Conservation (phyloP, 306 rosid species). For the Fagus crenata region DNA sequence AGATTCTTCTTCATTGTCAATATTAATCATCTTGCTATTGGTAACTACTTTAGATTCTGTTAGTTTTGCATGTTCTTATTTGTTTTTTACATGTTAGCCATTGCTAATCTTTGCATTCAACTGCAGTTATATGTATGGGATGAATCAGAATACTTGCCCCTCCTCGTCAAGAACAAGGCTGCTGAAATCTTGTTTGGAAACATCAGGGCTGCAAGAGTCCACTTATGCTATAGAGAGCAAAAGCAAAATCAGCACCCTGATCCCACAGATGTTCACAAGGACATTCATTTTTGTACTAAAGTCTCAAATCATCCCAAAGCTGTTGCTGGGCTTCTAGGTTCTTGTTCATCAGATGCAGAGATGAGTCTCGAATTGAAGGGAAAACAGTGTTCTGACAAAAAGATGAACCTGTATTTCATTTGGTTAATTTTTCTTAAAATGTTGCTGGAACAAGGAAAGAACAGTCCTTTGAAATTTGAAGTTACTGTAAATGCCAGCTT, state of each 20-base stretch:
- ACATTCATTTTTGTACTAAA: background rate
- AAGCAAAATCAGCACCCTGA: conserved; percentile 19
- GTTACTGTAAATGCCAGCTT: conserved; percentile 48
- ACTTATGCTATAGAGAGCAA: conserved; percentile 42
- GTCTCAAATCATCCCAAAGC: conserved; percentile 11
- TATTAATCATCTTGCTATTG: background rate
- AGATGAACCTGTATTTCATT: conserved; percentile 41
- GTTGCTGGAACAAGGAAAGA: conserved; percentile 65
- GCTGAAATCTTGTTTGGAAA: conserved; percentile 86
- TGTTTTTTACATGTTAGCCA: background rate
- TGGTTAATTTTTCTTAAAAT: conserved; percentile 71
- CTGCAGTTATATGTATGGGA: conserved; percentile 79
- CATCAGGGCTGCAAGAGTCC: conserved; percentile 67
- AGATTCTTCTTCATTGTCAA: background rate
- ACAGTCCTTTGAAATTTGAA: conserved; percentile 62
- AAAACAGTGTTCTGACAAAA: conserved; percentile 22
- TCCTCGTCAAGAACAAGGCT: conserved; percentile 66
- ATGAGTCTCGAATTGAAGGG: conserved; percentile 28
- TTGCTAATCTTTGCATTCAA: conserved; percentile 22
- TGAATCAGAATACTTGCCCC: conserved; percentile 59
- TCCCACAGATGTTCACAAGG: conserved; percentile 22
- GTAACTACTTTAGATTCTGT: background rate
- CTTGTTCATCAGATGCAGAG: conserved; percentile 27
- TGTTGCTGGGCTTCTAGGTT: conserved; percentile 28
- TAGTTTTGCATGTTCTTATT: background rate